phyloP scores from a whole-genome alignment of 2,329 filamentous ascomycete genomes.

The Teratosphaeriaceae sp. region DNA sequence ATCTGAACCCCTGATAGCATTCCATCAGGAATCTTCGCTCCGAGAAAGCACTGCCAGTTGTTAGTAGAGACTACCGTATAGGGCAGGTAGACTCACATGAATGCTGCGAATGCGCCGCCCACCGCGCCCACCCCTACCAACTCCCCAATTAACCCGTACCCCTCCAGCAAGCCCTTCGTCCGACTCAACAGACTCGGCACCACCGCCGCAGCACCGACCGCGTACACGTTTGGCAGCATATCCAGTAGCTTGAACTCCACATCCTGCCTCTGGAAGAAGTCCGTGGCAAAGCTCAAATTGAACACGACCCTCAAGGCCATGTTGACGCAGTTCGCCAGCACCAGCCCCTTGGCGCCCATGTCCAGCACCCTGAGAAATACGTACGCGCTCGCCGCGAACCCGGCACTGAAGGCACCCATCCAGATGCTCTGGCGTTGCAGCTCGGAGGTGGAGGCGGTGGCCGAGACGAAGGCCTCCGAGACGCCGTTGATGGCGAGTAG shows the following conservation, averaged over 20 bases:
- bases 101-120: conserved; percentile 29
- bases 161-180: conserved; percentile 21
- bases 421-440: conserved; percentile 71
- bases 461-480: conserved; percentile 85
- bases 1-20: conserved; percentile 8
- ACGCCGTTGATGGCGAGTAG: conserved; percentile 88
- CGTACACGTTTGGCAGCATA: conserved; percentile 27
- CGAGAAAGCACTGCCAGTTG: conserved; percentile 4
- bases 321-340: conserved; percentile 82
- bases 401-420: conserved; percentile 76
- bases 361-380: conserved; percentile 62
- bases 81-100: conserved; percentile 28
- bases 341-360: conserved; percentile 71
- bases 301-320: conserved; percentile 80
- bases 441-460: conserved; percentile 68
- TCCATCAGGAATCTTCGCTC: conserved; percentile 11
- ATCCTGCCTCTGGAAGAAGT: conserved; percentile 51
- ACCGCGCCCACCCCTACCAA: conserved; percentile 32
- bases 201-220: conserved; percentile 31
- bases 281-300: conserved; percentile 65
- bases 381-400: conserved; percentile 69
- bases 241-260: conserved; percentile 14
- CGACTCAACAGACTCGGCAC: conserved; percentile 32
- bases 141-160: conserved; percentile 37
- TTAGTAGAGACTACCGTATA: neutral